Conservation (phyloP, 257 asterid species). For the Marsdenia floribunda region DNA sequence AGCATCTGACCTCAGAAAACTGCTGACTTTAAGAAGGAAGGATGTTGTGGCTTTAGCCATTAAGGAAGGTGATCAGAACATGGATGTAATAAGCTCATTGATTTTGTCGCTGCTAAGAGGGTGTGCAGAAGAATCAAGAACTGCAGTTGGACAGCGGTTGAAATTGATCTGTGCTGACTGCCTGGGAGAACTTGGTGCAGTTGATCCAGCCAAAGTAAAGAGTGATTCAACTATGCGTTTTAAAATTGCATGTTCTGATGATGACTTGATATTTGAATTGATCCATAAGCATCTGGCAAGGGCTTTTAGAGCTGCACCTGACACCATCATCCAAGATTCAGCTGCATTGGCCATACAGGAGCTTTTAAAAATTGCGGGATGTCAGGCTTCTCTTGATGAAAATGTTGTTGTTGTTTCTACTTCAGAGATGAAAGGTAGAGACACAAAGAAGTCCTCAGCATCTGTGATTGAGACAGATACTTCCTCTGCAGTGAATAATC, state of each 20-base stretch:
- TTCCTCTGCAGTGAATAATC: constrained; percentile 38
- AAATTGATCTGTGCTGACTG: constrained; percentile 90
- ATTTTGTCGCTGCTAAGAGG: constrained; percentile 87
- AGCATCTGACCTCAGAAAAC: constrained; percentile 83
- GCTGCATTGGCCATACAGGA: constrained; percentile 98
- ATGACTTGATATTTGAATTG: constrained; percentile 90
- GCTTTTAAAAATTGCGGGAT: constrained; percentile 84
- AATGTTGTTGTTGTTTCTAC: constrained; percentile 36
- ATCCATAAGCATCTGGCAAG: constrained; percentile 93
- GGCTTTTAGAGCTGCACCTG: constrained; percentile 95
- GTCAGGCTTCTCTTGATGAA: constrained; percentile 71
- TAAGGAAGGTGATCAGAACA: constrained; percentile 64
- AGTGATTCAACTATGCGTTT: constrained; percentile 67
- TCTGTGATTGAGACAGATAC: constrained; percentile 29
- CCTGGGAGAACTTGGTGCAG: constrained; percentile 94
- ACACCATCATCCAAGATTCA: constrained; percentile 80
- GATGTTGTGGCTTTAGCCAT: constrained; percentile 60
- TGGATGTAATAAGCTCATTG: constrained; percentile 80
- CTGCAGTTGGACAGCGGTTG: constrained; percentile 83
- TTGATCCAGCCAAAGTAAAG: constrained; percentile 93
- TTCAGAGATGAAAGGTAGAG: constrained; percentile 37
- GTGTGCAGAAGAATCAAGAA: constrained; percentile 94
- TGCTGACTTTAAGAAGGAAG: constrained; percentile 63
- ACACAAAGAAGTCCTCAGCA: constrained; percentile 33
- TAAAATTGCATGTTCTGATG: constrained; percentile 96